Evolutionary conservation across 495 filamentous ascomycete genomes (phyloP).

Genomic region (Jackrogersella multiformis): DNA sequence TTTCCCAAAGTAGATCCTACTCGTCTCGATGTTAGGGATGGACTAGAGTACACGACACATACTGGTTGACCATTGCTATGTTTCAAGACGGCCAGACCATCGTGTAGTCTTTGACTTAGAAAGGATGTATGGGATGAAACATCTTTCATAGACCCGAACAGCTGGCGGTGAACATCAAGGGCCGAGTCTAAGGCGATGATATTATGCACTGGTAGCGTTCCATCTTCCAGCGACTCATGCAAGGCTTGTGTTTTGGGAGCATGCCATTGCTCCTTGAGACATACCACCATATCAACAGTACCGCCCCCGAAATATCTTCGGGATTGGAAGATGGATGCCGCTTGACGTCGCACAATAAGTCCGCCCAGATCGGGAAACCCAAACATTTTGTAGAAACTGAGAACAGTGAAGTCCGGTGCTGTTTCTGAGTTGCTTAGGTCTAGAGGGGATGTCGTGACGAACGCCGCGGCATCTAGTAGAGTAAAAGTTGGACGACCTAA

Average conservation of each 20-base stretch:
- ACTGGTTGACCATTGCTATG: constrained; percentile 75
- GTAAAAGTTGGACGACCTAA: constrained; percentile 62
- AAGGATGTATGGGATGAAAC: constrained; percentile 79
- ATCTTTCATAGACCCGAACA: constrained; percentile 75
- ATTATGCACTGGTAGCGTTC: constrained; percentile 86
- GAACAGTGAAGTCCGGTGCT: constrained; percentile 85
- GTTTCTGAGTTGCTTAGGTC: constrained; percentile 68
- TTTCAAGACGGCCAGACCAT: constrained; percentile 64
- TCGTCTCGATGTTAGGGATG: constrained; percentile 33
- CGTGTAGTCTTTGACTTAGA: constrained; percentile 67
- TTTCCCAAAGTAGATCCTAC: constrained; percentile 50
- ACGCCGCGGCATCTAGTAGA: constrained; percentile 88
- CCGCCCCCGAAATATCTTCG: constrained; percentile 93
- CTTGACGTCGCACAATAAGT: constrained; percentile 79
- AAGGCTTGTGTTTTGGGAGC: constrained; percentile 74
- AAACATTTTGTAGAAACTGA: constrained; percentile 98
- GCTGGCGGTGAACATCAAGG: constrained; percentile 69
- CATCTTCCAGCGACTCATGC: constrained; percentile 87
- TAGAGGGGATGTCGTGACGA: constrained; percentile 79
- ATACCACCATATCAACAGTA: constrained; percentile 83
- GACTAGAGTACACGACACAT: constrained; percentile 70
- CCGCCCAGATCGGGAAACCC: constrained; percentile 93
- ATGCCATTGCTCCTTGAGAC: constrained; percentile 73
- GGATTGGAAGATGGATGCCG: constrained; percentile 67
- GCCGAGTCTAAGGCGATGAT: constrained; percentile 84